Conservation (phyloP, 1,139 yeast species). For the Geotrichum restrictum region DNA sequence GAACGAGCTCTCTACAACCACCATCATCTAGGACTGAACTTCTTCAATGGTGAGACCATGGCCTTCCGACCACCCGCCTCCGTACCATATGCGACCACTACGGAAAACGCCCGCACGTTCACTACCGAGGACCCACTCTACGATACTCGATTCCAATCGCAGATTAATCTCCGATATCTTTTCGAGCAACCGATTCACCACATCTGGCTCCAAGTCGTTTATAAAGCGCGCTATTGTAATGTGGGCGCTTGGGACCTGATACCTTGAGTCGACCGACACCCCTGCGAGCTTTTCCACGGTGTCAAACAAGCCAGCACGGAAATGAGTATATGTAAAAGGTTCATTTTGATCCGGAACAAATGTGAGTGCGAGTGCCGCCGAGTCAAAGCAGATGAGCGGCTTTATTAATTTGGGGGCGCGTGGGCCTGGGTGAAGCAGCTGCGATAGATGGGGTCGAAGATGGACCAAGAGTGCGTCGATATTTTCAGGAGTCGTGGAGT, state of each 20-base stretch:
- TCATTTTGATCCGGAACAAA: constrained; percentile 25
- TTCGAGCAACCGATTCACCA: constrained; percentile 23
- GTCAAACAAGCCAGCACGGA: constrained; percentile 23
- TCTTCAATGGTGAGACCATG: constrained; percentile 2
- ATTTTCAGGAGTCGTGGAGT: constrained; percentile 23
- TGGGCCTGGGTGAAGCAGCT: constrained; percentile 20
- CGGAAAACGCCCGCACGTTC: constrained; percentile 27
- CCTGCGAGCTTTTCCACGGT: constrained; percentile 20
- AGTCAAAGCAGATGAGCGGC: constrained; percentile 28
- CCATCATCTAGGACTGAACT: neutral
- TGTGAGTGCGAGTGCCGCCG: constrained; percentile 29
- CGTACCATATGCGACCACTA: constrained; percentile 33
- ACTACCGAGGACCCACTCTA: constrained; percentile 26
- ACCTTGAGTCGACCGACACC: constrained; percentile 25
- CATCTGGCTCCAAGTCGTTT: constrained; percentile 20
- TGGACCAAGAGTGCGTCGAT: constrained; percentile 12
- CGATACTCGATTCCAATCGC: constrained; percentile 19
- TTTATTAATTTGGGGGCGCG: constrained; percentile 17
- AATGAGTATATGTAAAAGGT: constrained; percentile 26
- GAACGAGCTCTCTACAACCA: neutral
- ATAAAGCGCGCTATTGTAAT: constrained; percentile 31
- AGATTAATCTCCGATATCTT: constrained; percentile 19
- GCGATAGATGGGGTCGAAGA: constrained; percentile 15
- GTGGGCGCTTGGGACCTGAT: constrained; percentile 31
- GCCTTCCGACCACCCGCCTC: constrained; percentile 27